Percentiles rank a stretch among this genome's conserved stretches.
Conservation (phyloP, 2,329 filamentous ascomycete genomes). For the Calonectria pseudoturangicola region DNA sequence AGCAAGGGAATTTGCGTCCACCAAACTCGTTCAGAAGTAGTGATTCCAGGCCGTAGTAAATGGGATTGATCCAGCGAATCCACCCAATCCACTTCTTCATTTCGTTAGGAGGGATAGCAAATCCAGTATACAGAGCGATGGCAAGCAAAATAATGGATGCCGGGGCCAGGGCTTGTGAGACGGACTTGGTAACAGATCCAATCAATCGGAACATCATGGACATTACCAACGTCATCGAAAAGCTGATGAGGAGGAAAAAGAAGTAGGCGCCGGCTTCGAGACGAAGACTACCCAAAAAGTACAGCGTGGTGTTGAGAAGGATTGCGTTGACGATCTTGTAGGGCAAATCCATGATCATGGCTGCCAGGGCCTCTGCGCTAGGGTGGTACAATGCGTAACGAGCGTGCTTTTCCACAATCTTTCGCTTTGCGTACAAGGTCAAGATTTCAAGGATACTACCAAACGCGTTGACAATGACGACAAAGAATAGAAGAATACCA, state of each 20-base stretch:
- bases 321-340: constrained; percentile 54
- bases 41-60: constrained; percentile 78
- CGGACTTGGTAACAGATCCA: constrained; percentile 47
- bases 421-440: constrained; percentile 52
- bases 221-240: constrained; percentile 76
- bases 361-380: constrained; percentile 48
- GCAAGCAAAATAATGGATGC: constrained; percentile 47
- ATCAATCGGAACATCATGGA: constrained; percentile 74
- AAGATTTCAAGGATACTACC: constrained; percentile 48
- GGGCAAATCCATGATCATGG: constrained; percentile 46
- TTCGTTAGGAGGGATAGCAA: constrained; percentile 63
- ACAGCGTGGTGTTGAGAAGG: constrained; percentile 67
- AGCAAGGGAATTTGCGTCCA: constrained; percentile 68
- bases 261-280: constrained; percentile 71
- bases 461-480: constrained; percentile 48
- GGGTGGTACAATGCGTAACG: constrained; percentile 59
- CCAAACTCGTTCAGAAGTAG: constrained; percentile 78
- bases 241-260: constrained; percentile 66
- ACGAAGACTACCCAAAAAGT: constrained; percentile 81
- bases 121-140: constrained; percentile 71
- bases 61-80: constrained; percentile 78
- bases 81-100: constrained; percentile 73
- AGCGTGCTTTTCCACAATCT: constrained; percentile 58
- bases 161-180: constrained; percentile 50
- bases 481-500: constrained; percentile 43